phyloP scores from a whole-genome alignment of 1,284 basidiomycete genomes.

The Caloboletus firmus region DNA sequence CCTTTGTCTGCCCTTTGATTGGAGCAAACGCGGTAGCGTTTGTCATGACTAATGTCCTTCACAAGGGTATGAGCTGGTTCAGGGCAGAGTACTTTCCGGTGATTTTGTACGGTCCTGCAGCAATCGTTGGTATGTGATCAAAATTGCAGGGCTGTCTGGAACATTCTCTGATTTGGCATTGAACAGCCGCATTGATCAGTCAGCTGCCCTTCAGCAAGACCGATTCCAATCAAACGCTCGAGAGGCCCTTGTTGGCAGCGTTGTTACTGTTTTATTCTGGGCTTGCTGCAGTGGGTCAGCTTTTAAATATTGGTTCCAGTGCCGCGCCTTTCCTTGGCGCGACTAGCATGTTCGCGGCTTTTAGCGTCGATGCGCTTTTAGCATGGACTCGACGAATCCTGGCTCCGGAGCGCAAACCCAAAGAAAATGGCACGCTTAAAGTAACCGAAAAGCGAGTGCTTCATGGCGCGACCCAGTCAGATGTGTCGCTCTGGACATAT shows the following conservation, averaged over 20 bases:
- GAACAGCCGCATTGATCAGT: slow-evolving; percentile 53
- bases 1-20: slow-evolving; percentile 58
- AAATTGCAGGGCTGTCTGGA: neutral
- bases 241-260: slow-evolving; percentile 52
- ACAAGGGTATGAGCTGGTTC: slow-evolving; percentile 80
- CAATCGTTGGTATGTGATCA: slow-evolving; percentile 57
- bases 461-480: slow-evolving; percentile 15
- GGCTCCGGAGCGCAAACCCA: neutral
- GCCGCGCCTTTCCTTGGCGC: slow-evolving; percentile 64
- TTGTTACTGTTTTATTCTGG: slow-evolving; percentile 61
- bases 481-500: slow-evolving; percentile 64
- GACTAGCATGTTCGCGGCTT: slow-evolving; percentile 50
- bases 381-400: neutral
- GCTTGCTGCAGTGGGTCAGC: slow-evolving; percentile 55
- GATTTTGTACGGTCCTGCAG: slow-evolving; percentile 77
- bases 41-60: slow-evolving; percentile 64
- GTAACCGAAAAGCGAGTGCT: neutral
- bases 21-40: slow-evolving; percentile 74
- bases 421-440: slow-evolving; percentile 5
- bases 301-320: slow-evolving; percentile 66
- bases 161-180: slow-evolving; percentile 16
- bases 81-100: slow-evolving; percentile 70
- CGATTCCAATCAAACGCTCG: slow-evolving; percentile 19
- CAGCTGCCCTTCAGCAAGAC: slow-evolving; percentile 51
- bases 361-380: slow-evolving; percentile 54